These are phyloP conservation scores for Pneumocystis carinii DNA, from an alignment of 1,139 yeast species.

Conservation along the genomic window DNA sequence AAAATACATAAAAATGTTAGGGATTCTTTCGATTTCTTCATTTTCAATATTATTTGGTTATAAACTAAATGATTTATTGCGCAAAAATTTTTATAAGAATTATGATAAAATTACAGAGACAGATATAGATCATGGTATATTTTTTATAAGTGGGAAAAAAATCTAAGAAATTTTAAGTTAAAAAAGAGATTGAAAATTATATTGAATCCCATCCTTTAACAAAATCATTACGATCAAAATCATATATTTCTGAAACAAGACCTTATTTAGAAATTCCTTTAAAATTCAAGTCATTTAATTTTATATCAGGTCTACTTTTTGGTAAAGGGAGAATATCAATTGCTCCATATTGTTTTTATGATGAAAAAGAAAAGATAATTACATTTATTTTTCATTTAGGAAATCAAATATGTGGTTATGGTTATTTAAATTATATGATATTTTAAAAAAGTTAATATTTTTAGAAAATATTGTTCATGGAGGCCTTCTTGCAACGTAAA, in stretches of 20 bases:
- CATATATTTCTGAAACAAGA: constrained; percentile 13
- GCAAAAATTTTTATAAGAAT: not conserved
- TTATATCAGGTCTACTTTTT: constrained; percentile 24
- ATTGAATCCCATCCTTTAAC: constrained; percentile 8
- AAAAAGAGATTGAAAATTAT: not conserved
- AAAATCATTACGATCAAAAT: constrained; percentile 11
- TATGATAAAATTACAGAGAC: not conserved
- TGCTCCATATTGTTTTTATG: constrained; percentile 23
- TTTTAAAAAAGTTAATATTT: not conserved
- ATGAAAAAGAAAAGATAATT: constrained; percentile 13
- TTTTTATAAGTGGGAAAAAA: not conserved
- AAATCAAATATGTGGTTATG: constrained; percentile 41
- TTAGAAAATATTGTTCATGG: constrained; percentile 63
- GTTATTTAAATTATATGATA: not conserved
- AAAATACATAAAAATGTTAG: not conserved
- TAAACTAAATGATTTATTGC: not conserved
- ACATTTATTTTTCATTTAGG: constrained; percentile 37
- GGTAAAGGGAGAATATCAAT: constrained; percentile 22
- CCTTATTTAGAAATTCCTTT: constrained; percentile 16
- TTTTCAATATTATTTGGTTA: not conserved
- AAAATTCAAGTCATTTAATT: constrained; percentile 17
- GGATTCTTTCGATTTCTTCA: not conserved
- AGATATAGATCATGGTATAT: not conserved
- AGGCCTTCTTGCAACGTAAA: constrained; percentile 58
- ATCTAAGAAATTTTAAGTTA: not conserved